These are phyloP conservation scores for Paecilomyces sp. DNA, from an alignment of 2,329 filamentous ascomycete genomes.

Conservation along the genomic window DNA sequence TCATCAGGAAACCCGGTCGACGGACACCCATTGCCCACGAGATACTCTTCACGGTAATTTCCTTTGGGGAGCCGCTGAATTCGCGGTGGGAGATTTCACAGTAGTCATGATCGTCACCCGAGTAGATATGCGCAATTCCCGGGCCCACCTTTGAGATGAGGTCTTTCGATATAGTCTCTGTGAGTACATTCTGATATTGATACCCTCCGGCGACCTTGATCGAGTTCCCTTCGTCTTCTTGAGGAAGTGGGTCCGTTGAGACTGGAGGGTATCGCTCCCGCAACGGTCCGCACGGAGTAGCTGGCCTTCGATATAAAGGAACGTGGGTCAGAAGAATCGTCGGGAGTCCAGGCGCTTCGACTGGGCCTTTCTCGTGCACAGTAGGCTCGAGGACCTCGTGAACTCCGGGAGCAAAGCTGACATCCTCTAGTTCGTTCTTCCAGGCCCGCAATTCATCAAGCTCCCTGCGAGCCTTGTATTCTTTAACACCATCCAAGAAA, in stretches of 20 bases:
- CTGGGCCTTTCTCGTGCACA: slow-evolving; percentile 12
- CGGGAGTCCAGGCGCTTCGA: slow-evolving; percentile 57
- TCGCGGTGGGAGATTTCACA: slow-evolving; percentile 78
- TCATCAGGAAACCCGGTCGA: slow-evolving; percentile 76
- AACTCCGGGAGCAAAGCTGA: slow-evolving; percentile 52
- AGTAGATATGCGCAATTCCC: slow-evolving; percentile 80
- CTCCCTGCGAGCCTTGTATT: slow-evolving; percentile 59
- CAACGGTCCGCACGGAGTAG: slow-evolving; percentile 78
- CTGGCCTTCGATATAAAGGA: slow-evolving; percentile 72
- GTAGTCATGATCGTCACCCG: slow-evolving; percentile 96
- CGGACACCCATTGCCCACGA: slow-evolving; percentile 96
- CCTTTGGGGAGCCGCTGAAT: slow-evolving; percentile 55
- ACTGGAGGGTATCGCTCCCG: slow-evolving; percentile 77
- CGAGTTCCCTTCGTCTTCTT: slow-evolving; percentile 64
- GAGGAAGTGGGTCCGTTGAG: slow-evolving; percentile 49
- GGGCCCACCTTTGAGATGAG: slow-evolving; percentile 67
- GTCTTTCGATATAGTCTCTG: slow-evolving; percentile 64
- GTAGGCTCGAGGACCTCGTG: slow-evolving; percentile 50
- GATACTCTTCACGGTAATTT: slow-evolving; percentile 93
- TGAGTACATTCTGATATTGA: slow-evolving; percentile 94
- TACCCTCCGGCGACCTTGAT: slow-evolving; percentile 74
- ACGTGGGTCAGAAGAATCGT: slow-evolving; percentile 88
- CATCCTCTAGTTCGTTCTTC: slow-evolving; percentile 52
- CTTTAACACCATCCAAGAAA: slow-evolving; percentile 64
- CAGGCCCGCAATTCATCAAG: slow-evolving; percentile 61